These are phyloP conservation scores for Claviceps capensis DNA, from an alignment of 2,329 filamentous ascomycete genomes.

Conservation along the genomic window DNA sequence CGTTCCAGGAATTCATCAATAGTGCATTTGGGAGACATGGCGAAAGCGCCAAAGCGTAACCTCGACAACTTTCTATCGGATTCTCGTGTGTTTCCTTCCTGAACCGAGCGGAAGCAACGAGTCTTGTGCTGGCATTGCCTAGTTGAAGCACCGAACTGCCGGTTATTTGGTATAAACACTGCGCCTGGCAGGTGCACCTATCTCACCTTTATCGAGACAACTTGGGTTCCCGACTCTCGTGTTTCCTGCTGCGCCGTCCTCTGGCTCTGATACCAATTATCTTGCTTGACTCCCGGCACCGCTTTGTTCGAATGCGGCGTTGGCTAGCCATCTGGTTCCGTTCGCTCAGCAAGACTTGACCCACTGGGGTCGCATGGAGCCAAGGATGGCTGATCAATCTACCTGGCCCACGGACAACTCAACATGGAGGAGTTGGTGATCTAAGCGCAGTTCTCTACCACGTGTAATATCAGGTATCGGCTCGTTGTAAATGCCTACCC, in stretches of 20 bases:
- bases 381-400: not conserved
- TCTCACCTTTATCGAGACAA: not conserved
- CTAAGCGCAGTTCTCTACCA: conserved; percentile 10
- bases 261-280: conserved; percentile 12
- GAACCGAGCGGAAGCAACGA: not conserved
- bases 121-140: not conserved
- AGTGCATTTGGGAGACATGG: conserved; percentile 20
- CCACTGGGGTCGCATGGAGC: conserved; percentile 14
- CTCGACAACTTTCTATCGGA: conserved; percentile 27
- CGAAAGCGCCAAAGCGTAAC: conserved; percentile 26
- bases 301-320: conserved; percentile 12
- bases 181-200: not conserved
- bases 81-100: conserved; percentile 9
- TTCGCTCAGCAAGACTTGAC: conserved; percentile 15
- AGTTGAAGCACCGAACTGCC: no score
- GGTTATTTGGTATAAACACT: no score
- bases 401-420: conserved; percentile 2
- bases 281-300: conserved; percentile 15
- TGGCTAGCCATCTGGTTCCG: conserved; percentile 2
- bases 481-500: conserved; percentile 17
- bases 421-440: conserved; percentile 10
- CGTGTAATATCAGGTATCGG: conserved; percentile 14
- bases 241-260: conserved; percentile 10
- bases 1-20: conserved; percentile 7
- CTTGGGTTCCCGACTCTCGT: conserved; percentile 2